Base-by-base conservation (phyloP, 2,329 filamentous ascomycete genomes). In the Erysiphe pulchra region DNA sequence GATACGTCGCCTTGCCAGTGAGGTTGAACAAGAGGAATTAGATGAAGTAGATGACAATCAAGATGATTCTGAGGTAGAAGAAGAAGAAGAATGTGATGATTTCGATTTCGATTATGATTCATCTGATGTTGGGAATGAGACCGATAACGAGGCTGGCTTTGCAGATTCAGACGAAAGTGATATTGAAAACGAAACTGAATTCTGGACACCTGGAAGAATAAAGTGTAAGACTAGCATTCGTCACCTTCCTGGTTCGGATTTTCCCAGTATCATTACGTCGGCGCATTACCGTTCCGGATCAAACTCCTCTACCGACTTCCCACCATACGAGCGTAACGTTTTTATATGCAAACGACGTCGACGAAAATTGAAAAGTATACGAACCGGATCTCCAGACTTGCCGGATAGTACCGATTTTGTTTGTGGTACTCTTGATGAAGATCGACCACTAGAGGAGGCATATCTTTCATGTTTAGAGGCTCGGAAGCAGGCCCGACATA, bases 351-450 rank as follows among this genome's bases (percentile, higher is more conserved):
- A 36, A 44, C 42, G 37, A 32, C 28, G 46, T 16, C 50, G 48
- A 43, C 24, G 30, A 3, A 17, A 13, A 12, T 7, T 18, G 4
- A 33, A 18, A 33, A 73, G 69, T 50, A 74, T 77, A 52, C 77
- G 77, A 18, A 70, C 74, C 36, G 69, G 70, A 20, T 81, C 80
- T 1, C 82, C 83, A 2, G 84, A 93, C 57, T 68, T 98, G 11
- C 90, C 90, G 1, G 90, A 98, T 60, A 94, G 86, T 61, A 95
- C 90, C 13, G 90, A 98, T 60, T 98, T 98, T 53, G 90, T 98
- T n/a, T 95, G 90, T 56, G 90, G 90, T 48, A 98, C 90, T 1
- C 68, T 98, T 17, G 90, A 98, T 52, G 90, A 98, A 61, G 90
- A 98, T 56, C 77, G 84, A 40, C 84, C 85, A 2, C 64, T 95